phyloP scores from a whole-genome alignment of 2,329 filamentous ascomycete species.

The Atkinsonella texensis region DNA sequence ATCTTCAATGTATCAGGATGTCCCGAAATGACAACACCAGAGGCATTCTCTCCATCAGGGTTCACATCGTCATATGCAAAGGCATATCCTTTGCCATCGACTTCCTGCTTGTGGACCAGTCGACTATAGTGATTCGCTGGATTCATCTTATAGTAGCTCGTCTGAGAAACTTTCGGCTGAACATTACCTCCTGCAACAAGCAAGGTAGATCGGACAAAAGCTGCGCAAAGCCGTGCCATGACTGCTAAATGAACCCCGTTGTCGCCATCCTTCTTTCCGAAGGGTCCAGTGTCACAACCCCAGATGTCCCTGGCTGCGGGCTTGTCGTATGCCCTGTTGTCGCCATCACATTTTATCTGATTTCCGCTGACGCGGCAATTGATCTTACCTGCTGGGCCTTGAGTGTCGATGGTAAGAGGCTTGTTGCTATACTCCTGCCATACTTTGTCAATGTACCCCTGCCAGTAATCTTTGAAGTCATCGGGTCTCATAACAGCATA shows the following conservation, averaged over 20 bases:
- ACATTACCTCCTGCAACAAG: slow-evolving; percentile 32
- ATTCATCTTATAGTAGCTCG: slow-evolving; percentile 31
- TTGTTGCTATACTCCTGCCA: slow-evolving; percentile 29
- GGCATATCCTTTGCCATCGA: slow-evolving; percentile 49
- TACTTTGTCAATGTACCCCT: slow-evolving; percentile 32
- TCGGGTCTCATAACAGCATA: slow-evolving; percentile 23
- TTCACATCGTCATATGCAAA: slow-evolving; percentile 61
- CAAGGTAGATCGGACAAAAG: slow-evolving; percentile 35
- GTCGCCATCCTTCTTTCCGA: slow-evolving; percentile 24
- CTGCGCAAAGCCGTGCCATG: slow-evolving; percentile 37
- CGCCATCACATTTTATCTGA: slow-evolving; percentile 27
- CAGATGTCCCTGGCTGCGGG: slow-evolving; percentile 35
- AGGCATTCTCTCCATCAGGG: slow-evolving; percentile 41
- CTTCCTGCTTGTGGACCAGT: slow-evolving; percentile 47
- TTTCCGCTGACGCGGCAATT: slow-evolving; percentile 25
- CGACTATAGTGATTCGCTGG: slow-evolving; percentile 45
- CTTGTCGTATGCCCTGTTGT: slow-evolving; percentile 30
- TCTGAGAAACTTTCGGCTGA: slow-evolving; percentile 27
- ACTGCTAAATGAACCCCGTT: slow-evolving; percentile 29
- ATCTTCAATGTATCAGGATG: slow-evolving; percentile 16
- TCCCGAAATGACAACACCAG: slow-evolving; percentile 19
- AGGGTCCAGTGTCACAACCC: slow-evolving; percentile 38
- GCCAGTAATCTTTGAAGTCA: slow-evolving; percentile 31
- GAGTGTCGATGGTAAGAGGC: slow-evolving; percentile 31
- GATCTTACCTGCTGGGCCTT: slow-evolving; percentile 26